Base-by-base conservation (phyloP, 2,329 filamentous ascomycete genomes). In the Fonsecaea monophora region DNA sequence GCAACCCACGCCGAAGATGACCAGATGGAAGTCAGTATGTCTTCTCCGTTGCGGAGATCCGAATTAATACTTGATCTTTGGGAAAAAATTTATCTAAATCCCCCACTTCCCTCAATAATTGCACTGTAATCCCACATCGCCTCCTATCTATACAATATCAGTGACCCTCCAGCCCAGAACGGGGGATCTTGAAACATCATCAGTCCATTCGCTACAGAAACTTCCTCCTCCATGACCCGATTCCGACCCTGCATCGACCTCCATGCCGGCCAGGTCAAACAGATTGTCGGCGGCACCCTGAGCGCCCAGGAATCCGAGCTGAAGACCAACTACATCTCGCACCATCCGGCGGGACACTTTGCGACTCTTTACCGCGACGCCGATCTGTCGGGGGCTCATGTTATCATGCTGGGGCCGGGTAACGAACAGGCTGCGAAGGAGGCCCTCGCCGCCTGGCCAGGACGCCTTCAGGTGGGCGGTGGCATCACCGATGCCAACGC, bases 241-340 rank as follows among this genome's bases (percentile, higher is more conserved):
- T 99, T 99, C 77, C 86, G 95, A 45, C 95, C 95, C 21, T 99
- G 95, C 77, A 98, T 99, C 79, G 95, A 99, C 81, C 87, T 99
- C 61, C 95, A 99, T 79, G 90, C 94, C n/a, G 95, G 95, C 13
- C 90, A 94, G 77, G 95, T 99, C 67, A 99, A 99, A 83, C 95
- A 99, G 79, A 99, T 99, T 73, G 94, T 99, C 48, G 95, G 95
- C 73, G 94, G 95, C 67, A 98, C 95, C 1, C 86, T 99, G 69
- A 90, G 90, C 80, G 86, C 86, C 76, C 78, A 84, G 8, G 69
- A 67, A 37, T 86, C 86, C 1, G 84, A 86, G 64, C 85, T 98
- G 64, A 90, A 92, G 81, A 98, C 94, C 56, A 99, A 99, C 80
- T 94, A 92, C 82, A 90, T 97, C 68, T 97, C 95, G 9, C 86